Conservation (phyloP, 2,329 filamentous ascomycete genomes). For the Bipolaris sorokiniana region DNA sequence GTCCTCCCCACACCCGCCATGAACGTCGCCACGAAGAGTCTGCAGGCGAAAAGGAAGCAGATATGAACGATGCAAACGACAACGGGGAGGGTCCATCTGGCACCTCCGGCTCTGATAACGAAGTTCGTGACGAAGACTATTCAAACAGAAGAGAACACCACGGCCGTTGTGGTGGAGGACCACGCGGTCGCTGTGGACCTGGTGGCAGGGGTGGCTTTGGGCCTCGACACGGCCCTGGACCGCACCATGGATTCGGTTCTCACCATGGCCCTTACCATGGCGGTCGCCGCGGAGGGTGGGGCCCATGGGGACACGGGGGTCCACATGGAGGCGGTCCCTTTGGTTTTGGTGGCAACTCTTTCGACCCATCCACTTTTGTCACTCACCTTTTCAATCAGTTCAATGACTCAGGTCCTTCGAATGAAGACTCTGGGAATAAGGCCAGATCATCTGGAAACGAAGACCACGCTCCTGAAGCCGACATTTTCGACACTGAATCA, state of each 20-base stretch:
- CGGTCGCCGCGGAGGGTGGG: slow-evolving; percentile 32
- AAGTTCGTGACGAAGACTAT: slow-evolving; percentile 18
- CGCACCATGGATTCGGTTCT: slow-evolving; percentile 14
- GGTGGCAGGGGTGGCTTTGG: slow-evolving; percentile 31
- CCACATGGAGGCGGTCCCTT: slow-evolving; percentile 25
- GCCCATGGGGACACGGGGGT: slow-evolving; percentile 31
- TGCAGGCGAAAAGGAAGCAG: slow-evolving; percentile 16
- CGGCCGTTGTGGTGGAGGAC: slow-evolving; percentile 28
- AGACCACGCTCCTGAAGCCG: slow-evolving; percentile 69
- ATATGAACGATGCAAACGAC: slow-evolving; percentile 28
- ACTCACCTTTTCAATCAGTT: slow-evolving; percentile 46
- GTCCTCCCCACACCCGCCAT: slow-evolving; percentile 33
- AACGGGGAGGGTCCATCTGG: slow-evolving; percentile 42
- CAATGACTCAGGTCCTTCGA: slow-evolving; percentile 25
- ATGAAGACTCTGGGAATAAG: slow-evolving; percentile 17
- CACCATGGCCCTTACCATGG: slow-evolving; percentile 23
- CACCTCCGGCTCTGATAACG: slow-evolving; percentile 35
- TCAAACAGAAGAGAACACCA: slow-evolving; percentile 23
- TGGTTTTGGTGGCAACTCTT: slow-evolving; percentile 16
- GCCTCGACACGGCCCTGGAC: slow-evolving; percentile 19
- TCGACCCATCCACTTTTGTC: slow-evolving; percentile 39
- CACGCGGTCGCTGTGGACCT: slow-evolving; percentile 31
- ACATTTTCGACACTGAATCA: slow-evolving; percentile 73
- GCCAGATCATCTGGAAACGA: slow-evolving; percentile 23
- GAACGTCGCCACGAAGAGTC: slow-evolving; percentile 29